These are phyloP conservation scores for Mucor ambiguus DNA, from an alignment of 371 early-diverging fungal species.

Conservation along the genomic window DNA sequence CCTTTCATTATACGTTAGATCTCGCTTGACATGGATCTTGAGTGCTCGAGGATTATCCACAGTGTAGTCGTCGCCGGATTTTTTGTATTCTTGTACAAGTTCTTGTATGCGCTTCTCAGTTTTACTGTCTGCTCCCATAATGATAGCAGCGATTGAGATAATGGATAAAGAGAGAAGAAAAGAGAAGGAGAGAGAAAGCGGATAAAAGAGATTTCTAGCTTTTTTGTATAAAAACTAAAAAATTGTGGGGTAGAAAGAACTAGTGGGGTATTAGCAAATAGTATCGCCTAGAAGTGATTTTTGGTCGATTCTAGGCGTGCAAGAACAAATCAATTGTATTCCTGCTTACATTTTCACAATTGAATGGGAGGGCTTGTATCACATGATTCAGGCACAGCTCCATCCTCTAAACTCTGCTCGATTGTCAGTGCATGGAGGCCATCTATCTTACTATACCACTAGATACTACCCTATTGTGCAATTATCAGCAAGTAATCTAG, in stretches of 20 bases:
- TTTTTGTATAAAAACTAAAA: neutral
- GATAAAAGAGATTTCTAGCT: neutral
- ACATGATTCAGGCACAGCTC: conserved; percentile 1
- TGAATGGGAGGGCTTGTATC: neutral
- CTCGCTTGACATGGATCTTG: conserved; percentile 29
- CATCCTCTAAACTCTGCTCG: neutral
- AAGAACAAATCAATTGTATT: neutral
- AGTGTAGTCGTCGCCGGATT: conserved; percentile 13
- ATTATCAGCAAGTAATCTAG: too few species aligned
- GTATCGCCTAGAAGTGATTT: neutral
- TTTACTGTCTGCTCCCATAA: neutral
- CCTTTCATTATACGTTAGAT: conserved; percentile 15
- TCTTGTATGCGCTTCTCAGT: conserved; percentile 23
- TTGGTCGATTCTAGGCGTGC: neutral
- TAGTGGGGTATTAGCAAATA: neutral
- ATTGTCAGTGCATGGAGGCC: neutral
- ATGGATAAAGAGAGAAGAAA: conserved; percentile 7
- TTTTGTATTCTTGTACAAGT: conserved; percentile 25
- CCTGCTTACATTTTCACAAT: conserved; percentile 4
- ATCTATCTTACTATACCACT: too few species aligned
- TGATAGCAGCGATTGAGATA: neutral
- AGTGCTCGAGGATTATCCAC: conserved; percentile 17
- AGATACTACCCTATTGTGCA: too few species aligned
- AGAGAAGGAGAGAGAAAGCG: conserved; percentile 6
- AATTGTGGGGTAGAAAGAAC: neutral